phyloP scores from a whole-genome alignment of 164 flowering plant genomes.

The Dillenia turbinata region DNA sequence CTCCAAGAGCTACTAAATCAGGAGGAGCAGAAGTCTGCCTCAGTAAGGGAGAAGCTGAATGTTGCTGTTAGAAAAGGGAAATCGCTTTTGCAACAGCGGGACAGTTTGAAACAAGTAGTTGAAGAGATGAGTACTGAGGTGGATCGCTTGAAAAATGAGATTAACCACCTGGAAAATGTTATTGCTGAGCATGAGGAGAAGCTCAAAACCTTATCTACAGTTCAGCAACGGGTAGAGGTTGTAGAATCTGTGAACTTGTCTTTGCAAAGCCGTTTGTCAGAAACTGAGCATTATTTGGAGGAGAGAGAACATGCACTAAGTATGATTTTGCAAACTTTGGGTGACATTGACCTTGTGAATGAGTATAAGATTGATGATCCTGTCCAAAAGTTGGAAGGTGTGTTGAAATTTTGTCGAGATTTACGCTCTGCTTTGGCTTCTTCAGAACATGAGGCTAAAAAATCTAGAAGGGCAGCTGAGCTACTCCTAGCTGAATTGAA shows the following conservation, averaged over 20 bases:
- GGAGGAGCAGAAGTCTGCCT: constrained; percentile 86
- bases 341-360: constrained; percentile 40
- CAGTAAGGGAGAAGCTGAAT: constrained; percentile 84
- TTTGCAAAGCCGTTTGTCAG: constrained; percentile 47
- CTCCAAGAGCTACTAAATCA: constrained; percentile 55
- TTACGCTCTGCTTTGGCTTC: constrained; percentile 40
- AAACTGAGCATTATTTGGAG: constrained; percentile 46
- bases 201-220: constrained; percentile 39
- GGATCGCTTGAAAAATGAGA: constrained; percentile 50
- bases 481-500: constrained; percentile 83
- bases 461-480: constrained; percentile 83
- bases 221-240: constrained; percentile 36
- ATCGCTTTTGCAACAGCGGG: constrained; percentile 88
- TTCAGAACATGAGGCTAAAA: constrained; percentile 66
- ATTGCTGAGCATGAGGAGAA: constrained; percentile 50
- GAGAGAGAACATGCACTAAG: constrained; percentile 43
- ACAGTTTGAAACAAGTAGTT: constrained; percentile 69
- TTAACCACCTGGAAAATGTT: constrained; percentile 30
- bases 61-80: constrained; percentile 97
- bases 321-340: constrained; percentile 36
- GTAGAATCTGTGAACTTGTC: constrained; percentile 48
- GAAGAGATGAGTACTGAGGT: constrained; percentile 61
- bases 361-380: constrained; percentile 41
- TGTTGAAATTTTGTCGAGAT: constrained; percentile 41
- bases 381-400: constrained; percentile 44